Conservation (phyloP, 2,329 filamentous ascomycete genomes). For the Plenodomus biglobosus region DNA sequence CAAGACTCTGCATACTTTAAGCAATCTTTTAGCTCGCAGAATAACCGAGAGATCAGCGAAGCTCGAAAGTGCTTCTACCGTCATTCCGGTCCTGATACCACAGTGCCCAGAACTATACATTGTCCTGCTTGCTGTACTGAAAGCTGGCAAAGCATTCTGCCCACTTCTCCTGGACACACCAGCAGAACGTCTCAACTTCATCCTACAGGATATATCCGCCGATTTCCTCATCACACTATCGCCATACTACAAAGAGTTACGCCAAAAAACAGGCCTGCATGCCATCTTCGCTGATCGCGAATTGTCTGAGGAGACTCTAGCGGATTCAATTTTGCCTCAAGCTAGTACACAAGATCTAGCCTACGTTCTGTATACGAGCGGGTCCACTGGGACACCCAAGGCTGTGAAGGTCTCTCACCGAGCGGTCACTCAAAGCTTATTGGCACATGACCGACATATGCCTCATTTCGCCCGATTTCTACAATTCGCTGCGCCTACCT, state of each 20-base stretch:
- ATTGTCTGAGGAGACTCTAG: slow-evolving; percentile 31
- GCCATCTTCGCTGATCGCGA: slow-evolving; percentile 49
- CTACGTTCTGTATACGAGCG: slow-evolving; percentile 93
- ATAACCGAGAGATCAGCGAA: slow-evolving; percentile 20
- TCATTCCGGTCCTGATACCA: slow-evolving; percentile 76
- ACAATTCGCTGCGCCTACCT: slow-evolving; percentile 89
- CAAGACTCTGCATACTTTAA: slow-evolving; percentile 59
- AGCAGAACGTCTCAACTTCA: slow-evolving; percentile 74
- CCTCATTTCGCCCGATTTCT: slow-evolving; percentile 77
- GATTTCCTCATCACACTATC: slow-evolving; percentile 65
- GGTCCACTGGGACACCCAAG: slow-evolving; percentile 86
- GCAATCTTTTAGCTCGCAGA: slow-evolving; percentile 56
- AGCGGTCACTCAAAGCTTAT: slow-evolving; percentile 76
- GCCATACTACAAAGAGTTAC: slow-evolving; percentile 48
- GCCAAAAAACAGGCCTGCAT: slow-evolving; percentile 37
- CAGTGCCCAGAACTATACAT: slow-evolving; percentile 80
- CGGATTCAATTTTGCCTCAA: not conserved
- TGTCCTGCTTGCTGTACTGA: slow-evolving; percentile 73
- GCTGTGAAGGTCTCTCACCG: slow-evolving; percentile 80
- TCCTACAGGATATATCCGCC: slow-evolving; percentile 74
- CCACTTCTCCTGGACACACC: slow-evolving; percentile 80
- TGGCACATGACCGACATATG: slow-evolving; percentile 78
- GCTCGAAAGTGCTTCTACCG: slow-evolving; percentile 39
- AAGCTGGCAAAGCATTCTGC: slow-evolving; percentile 82
- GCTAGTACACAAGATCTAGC: slow-evolving; percentile 56